Conservation (phyloP, 441 rosid species). For the Euphorbia neoarborescens region DNA sequence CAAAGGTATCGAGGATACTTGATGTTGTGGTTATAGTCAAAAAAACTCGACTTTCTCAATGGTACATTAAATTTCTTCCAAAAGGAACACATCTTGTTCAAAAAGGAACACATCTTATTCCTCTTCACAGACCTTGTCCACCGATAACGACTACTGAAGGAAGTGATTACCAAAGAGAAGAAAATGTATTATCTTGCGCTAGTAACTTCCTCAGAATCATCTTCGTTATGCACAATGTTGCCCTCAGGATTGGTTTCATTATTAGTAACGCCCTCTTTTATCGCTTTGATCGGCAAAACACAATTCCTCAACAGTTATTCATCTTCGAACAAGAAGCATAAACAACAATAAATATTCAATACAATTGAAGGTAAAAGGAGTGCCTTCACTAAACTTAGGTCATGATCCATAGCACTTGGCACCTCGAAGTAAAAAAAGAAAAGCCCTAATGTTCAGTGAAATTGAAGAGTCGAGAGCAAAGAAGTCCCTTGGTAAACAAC, state of each 20-base stretch:
- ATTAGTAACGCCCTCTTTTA: constrained; percentile 32
- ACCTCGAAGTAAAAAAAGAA: constrained; percentile 1
- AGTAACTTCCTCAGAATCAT: constrained; percentile 21
- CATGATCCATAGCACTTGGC: constrained; percentile 48
- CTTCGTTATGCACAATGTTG: constrained; percentile 22
- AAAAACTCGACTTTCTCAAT: no score
- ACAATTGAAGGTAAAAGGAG: constrained; percentile 31
- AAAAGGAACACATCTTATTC: no score
- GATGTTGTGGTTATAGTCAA: no score
- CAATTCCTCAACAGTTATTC: constrained; percentile 19
- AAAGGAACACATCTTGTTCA: no score
- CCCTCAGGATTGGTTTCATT: constrained; percentile 28
- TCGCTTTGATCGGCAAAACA: constrained; percentile 12
- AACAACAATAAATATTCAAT: constrained; percentile 83
- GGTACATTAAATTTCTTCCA: no score
- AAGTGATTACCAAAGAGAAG: no score
- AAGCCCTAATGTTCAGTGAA: constrained; percentile 20
- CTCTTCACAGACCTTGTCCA: no score
- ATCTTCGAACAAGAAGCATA: constrained; percentile 47
- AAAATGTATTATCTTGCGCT: no score
- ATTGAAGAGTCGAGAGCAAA: not conserved
- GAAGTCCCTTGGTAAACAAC: constrained; percentile 18
- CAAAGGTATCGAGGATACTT: no score
- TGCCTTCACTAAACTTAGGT: constrained; percentile 34
- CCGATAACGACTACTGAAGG: no score